A percentile compares a stretch with the other conserved stretches of the same genome.
Conservation (phyloP, 139 green algal genomes). For the Astrephomene gubernaculifera region DNA sequence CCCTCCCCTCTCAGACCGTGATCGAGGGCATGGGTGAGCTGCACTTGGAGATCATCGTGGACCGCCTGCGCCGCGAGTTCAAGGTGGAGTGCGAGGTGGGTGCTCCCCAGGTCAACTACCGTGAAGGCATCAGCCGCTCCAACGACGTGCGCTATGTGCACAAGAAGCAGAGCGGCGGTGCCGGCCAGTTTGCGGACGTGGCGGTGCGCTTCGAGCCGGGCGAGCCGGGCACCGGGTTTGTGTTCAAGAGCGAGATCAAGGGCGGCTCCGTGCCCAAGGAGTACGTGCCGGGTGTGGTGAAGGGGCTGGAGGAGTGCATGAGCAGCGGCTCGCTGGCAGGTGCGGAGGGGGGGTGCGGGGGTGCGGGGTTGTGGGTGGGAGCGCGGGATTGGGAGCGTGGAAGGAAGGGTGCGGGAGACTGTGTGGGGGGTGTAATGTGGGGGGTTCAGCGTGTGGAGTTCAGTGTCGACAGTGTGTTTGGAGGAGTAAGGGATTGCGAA, state of each 20-base stretch:
- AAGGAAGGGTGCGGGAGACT: neutral
- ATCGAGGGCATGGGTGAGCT: conserved; percentile 99
- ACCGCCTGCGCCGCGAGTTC: conserved; percentile 97
- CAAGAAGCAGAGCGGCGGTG: conserved; percentile 99
- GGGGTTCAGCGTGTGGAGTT: too few relatives aligned
- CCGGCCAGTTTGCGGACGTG: conserved; percentile 97
- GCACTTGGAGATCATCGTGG: conserved; percentile 99
- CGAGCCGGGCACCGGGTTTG: conserved; percentile 95
- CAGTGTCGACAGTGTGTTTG: too few relatives aligned
- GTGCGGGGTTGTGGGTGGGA: neutral
- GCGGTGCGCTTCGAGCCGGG: conserved; percentile 95
- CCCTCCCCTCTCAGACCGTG: conserved; percentile 70
- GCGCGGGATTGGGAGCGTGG: neutral
- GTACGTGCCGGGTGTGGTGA: conserved; percentile 97
- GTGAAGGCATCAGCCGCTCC: conserved; percentile 90
- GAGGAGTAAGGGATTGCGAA: too few relatives aligned
- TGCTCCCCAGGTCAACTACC: conserved; percentile 98
- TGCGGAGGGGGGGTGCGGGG: neutral
- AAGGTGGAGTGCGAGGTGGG: conserved; percentile 96
- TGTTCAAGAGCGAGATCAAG: conserved; percentile 98
- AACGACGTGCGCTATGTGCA: conserved; percentile 93
- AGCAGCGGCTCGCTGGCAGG: conserved; percentile 84
- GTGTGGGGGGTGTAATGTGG: too few relatives aligned
- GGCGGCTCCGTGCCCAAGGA: conserved; percentile 97
- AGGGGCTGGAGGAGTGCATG: conserved; percentile 98